These are phyloP conservation scores for Wallemia mellicola DNA, from an alignment of 1,284 basidiomycete genomes.

Conservation along the genomic window DNA sequence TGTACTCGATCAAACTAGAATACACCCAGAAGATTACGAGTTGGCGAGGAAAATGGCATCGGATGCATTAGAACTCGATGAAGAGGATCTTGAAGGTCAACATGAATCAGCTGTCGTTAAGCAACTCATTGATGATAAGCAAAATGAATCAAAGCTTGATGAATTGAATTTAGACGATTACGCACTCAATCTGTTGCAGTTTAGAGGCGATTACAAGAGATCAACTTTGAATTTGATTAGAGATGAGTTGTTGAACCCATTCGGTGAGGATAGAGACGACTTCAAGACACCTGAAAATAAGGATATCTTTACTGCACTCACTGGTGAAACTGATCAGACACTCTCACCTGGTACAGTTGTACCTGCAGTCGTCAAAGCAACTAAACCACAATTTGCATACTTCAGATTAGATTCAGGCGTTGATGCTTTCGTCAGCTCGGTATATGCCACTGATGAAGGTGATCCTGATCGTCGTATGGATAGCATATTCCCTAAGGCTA, in stretches of 20 bases:
- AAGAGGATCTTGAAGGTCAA: constrained; percentile 69
- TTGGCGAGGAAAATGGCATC: constrained; percentile 95
- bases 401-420: constrained; percentile 73
- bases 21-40: constrained; percentile 95
- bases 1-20: constrained; percentile 76
- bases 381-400: constrained; percentile 24
- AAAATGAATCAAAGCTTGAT: constrained; percentile 50
- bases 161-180: constrained; percentile 92
- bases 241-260: constrained; percentile 60
- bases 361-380: constrained; percentile 39
- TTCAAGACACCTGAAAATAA: constrained; percentile 39
- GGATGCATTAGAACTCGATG: constrained; percentile 78
- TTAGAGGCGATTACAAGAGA: constrained; percentile 42
- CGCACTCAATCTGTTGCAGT: constrained; percentile 52
- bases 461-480: constrained; percentile 13
- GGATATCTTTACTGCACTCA: constrained; percentile 82
- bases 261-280: constrained; percentile 38
- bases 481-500: constrained; percentile 32
- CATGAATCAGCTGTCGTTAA: constrained; percentile 55
- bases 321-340: constrained; percentile 60
- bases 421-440: constrained; percentile 10
- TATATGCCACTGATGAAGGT: constrained; percentile 19
- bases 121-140: constrained; percentile 53
- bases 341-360: constrained; percentile 53
- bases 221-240: constrained; percentile 66